Evolutionary conservation across 768 basidiomycete genomes (phyloP), one percentile per base, ranked within the genome.

Genomic region (Mycena pura): DNA sequence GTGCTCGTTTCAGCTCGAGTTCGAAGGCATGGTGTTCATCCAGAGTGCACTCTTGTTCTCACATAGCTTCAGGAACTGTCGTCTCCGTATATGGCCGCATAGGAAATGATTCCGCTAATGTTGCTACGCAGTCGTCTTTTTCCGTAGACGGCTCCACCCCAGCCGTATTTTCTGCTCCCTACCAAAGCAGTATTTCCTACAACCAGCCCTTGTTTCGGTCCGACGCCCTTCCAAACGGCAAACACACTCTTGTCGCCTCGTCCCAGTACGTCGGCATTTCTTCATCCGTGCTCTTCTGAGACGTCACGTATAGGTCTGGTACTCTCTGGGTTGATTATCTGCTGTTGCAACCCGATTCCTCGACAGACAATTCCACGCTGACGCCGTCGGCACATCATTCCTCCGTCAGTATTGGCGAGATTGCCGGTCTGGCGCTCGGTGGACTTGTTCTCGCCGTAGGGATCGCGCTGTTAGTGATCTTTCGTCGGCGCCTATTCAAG

Each of bases 321-420:
- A 58, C 57, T 22, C 7, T 70, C 11, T 70, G 62, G 60, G 57
- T 71, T 6, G 70, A 71, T 31, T 71, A 71, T 40, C 22, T 71
- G 15, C 62, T 71, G 15, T 34, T 71, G 15, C 63, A 64, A 19
- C 55, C 64, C 15, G 28, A 51, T 34, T 52, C 64, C 6, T 39
- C 63, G n/a, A 56, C 59, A 25, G 43, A 24, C 22, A 55, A 53
- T 27, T 40, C 29, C 31, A 53, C 59, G 0, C 14, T 36, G 1
- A 10, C 48, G n/a, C 22, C 36, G 10, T 14, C 43, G 8, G 27
- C 10, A 1, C 40, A 38, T 32, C 57, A 60, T 44, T 41, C 67
- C 13, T 15, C 50, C 17, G 17, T 54, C 31, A 47, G n/a, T 27
- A 22, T 52, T 14, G 48, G 48, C 15, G 55, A 43, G 40, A 57